A percentile compares a stretch with the other conserved stretches of the same genome.
phyloP scores from a whole-genome alignment of 2,329 filamentous ascomycete species.

The Paecilomyces formosus region DNA sequence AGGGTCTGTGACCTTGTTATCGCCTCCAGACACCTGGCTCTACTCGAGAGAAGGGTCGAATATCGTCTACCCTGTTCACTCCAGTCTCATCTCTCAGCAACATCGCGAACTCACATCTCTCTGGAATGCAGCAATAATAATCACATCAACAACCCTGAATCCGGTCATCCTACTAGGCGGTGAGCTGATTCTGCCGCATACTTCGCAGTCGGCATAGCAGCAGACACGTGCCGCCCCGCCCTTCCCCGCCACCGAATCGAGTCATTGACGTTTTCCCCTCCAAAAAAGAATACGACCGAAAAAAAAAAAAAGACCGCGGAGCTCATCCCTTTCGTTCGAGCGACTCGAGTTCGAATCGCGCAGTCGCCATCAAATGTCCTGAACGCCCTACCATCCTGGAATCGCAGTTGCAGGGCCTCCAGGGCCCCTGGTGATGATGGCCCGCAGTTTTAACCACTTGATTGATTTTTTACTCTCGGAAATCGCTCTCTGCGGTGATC shows the following conservation, averaged over 20 bases:
- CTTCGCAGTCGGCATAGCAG: not conserved
- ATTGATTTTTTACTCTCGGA: constrained; percentile 52
- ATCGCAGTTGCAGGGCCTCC: not conserved
- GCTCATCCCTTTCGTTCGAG: constrained; percentile 3
- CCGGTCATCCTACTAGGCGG: too few relatives aligned
- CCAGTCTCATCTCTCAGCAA: too few relatives aligned
- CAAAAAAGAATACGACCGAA: not conserved
- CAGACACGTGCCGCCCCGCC: not conserved
- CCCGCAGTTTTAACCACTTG: constrained; percentile 47
- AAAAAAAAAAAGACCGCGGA: not conserved
- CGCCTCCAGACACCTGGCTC: too few relatives aligned
- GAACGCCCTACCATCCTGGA: not conserved
- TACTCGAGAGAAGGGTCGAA: too few relatives aligned
- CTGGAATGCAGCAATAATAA: too few relatives aligned
- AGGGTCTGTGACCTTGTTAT: too few relatives aligned
- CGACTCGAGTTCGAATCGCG: constrained; percentile 9
- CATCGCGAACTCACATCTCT: too few relatives aligned
- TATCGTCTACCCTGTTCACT: too few relatives aligned
- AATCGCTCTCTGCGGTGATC: constrained; percentile 51
- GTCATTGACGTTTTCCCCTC: not conserved
- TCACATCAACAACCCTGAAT: too few relatives aligned
- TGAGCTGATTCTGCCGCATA: not conserved
- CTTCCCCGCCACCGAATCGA: not conserved
- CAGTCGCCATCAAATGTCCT: not conserved
- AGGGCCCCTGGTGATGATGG: constrained; percentile 27